Evolutionary conservation across 2,329 filamentous ascomycete species (phyloP).

Genomic region (Septoria petroselini): DNA sequence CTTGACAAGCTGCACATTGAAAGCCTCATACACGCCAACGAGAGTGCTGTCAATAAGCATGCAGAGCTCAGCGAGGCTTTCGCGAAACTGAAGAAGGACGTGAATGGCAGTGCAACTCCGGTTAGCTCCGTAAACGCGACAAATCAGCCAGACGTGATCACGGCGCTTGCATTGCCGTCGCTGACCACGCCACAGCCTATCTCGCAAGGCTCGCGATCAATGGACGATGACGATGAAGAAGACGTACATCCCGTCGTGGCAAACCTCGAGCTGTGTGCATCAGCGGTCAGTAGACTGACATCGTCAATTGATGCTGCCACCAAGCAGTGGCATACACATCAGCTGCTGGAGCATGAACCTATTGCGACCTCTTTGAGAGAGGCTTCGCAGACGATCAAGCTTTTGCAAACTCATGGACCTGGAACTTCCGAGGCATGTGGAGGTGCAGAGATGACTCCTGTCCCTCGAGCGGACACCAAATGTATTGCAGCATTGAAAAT

Average conservation of each 20-base stretch:
- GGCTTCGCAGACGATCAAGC: neutral
- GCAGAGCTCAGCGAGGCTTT: conserved; percentile 17
- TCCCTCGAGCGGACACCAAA: no score
- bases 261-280: conserved; percentile 1
- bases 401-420: neutral
- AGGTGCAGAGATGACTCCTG: no score
- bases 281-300: conserved; percentile 7
- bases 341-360: neutral
- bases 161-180: neutral
- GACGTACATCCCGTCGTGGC: neutral
- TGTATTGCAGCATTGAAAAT: no score
- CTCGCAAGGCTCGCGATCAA: no score
- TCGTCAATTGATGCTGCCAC: conserved; percentile 9
- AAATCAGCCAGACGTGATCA: neutral
- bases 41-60: conserved; percentile 15
- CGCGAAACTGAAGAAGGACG: neutral
- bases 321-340: conserved; percentile 5
- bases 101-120: neutral
- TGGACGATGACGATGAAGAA: neutral
- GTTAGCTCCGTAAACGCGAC: neutral
- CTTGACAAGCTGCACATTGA: conserved; percentile 20
- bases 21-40: conserved; percentile 18
- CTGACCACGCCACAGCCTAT: no score
- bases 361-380: conserved; percentile 1
- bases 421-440: no score